A percentile compares a stretch with the other conserved stretches of the same genome.
Conservation (phyloP, 805 yeast genomes). For the Lipomyces mesembrius region DNA sequence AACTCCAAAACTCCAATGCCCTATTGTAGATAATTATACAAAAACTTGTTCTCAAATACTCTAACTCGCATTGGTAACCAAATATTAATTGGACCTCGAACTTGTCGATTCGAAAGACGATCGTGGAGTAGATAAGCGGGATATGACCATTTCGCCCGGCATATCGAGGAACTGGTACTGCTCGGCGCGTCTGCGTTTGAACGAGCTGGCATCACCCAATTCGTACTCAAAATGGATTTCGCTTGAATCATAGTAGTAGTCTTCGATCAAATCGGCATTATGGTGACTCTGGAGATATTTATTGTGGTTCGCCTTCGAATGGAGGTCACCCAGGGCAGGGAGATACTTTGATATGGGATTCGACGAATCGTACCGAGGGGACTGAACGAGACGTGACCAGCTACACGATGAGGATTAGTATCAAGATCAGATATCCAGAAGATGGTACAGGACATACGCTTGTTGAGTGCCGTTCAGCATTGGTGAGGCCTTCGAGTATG, state of each 20-base stretch:
- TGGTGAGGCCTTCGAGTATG: not conserved
- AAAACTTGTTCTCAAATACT: not conserved
- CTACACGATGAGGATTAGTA: not conserved
- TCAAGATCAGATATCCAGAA: not conserved
- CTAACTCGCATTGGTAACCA: not conserved
- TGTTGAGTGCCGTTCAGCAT: constrained; percentile 1
- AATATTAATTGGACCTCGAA: not conserved
- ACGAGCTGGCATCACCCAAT: constrained; percentile 16
- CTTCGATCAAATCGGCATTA: constrained; percentile 19
- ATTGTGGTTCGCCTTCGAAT: constrained; percentile 8
- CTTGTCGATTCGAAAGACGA: constrained; percentile 20
- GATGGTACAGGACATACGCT: not conserved
- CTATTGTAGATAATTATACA: not conserved
- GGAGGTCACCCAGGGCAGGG: not conserved
- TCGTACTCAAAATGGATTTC: constrained; percentile 21
- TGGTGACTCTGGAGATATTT: constrained; percentile 16
- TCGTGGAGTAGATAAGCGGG: constrained; percentile 16
- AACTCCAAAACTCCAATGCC: not conserved
- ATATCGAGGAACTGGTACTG: constrained; percentile 3
- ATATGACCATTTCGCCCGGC: constrained; percentile 23
- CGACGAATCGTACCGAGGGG: not conserved
- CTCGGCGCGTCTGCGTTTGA: not conserved
- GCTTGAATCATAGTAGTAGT: constrained; percentile 2
- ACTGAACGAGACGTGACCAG: not conserved
- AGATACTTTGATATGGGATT: constrained; percentile 15